These are phyloP conservation scores for Leccinum subtestaceum DNA, from an alignment of 768 basidiomycete genomes.

Conservation along the genomic window DNA sequence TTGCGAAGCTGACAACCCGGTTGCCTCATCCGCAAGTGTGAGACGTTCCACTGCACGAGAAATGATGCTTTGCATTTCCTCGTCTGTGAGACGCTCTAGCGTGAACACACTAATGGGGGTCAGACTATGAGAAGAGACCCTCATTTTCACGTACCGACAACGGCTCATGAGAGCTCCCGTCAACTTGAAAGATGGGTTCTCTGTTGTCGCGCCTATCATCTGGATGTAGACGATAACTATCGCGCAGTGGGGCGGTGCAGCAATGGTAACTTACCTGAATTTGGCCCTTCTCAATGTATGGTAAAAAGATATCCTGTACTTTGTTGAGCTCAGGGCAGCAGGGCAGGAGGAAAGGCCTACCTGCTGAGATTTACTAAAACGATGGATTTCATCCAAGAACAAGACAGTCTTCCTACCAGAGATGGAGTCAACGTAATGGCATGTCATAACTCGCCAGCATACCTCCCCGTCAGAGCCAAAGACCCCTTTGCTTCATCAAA, in stretches of 20 bases:
- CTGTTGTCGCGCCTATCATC: constrained; percentile 83
- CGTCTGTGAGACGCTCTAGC: constrained; percentile 62
- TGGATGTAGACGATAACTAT: constrained; percentile 20
- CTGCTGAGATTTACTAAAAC: constrained; percentile 72
- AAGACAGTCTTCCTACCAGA: constrained; percentile 60
- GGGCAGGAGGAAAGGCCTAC: constrained; percentile 29
- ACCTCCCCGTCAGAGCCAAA: constrained; percentile 66
- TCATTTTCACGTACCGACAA: constrained; percentile 54
- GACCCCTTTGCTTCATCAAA: constrained; percentile 74
- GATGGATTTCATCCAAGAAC: constrained; percentile 84
- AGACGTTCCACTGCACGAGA: constrained; percentile 46
- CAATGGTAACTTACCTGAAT: constrained; percentile 47
- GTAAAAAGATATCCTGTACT: constrained; percentile 71
- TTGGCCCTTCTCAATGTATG: constrained; percentile 74
- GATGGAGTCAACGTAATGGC: constrained; percentile 3
- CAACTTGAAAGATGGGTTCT: constrained; percentile 85
- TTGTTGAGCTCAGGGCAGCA: constrained; percentile 10
- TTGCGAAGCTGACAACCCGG: neutral
- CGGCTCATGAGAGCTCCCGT: constrained; percentile 71
- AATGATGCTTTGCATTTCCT: constrained; percentile 60
- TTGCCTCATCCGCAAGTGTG: constrained; percentile 15
- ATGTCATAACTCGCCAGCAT: constrained; percentile 6
- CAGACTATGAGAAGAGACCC: constrained; percentile 4
- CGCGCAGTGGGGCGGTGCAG: neutral
- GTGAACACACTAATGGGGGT: constrained; percentile 62